These are phyloP conservation scores for Globisporangium recalcitrans DNA, from an alignment of 352 stramenopile species.

Conservation along the genomic window DNA sequence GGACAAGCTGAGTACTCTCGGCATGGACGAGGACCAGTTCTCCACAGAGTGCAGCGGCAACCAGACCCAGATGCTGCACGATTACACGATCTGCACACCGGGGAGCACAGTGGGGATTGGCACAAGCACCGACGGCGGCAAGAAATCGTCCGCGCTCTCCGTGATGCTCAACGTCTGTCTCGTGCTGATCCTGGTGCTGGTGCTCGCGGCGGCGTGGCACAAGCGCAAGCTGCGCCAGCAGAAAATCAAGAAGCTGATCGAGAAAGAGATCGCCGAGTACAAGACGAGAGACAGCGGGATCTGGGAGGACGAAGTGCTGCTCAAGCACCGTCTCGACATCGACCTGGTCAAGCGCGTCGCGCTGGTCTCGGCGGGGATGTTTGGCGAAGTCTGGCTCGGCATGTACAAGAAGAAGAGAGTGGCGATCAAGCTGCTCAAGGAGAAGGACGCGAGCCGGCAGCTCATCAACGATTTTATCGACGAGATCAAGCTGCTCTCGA, in stretches of 20 bases:
- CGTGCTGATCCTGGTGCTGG: not conserved
- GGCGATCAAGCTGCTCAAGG: slow-evolving; percentile 19
- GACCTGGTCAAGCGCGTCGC: slow-evolving; percentile 1
- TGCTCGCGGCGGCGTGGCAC: slow-evolving; percentile 11
- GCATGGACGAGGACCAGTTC: slow-evolving; percentile 11
- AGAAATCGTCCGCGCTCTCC: not conserved
- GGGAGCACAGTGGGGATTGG: not conserved
- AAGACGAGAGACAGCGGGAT: slow-evolving; percentile 3
- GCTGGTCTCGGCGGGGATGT: slow-evolving; percentile 15
- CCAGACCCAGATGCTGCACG: not conserved
- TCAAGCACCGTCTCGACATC: slow-evolving; percentile 11
- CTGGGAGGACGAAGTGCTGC: slow-evolving; percentile 11
- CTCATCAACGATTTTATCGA: slow-evolving; percentile 12
- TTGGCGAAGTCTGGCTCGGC: slow-evolving; percentile 20
- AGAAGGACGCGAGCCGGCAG: slow-evolving; percentile 9
- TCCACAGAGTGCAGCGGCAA: not conserved
- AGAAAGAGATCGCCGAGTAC: not conserved
- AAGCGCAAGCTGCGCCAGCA: slow-evolving; percentile 9
- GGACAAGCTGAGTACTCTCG: not conserved
- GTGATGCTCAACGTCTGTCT: slow-evolving; percentile 10
- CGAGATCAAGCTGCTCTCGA: slow-evolving; percentile 16
- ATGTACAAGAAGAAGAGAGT: slow-evolving; percentile 15
- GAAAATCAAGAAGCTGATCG: slow-evolving; percentile 1
- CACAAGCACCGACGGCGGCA: not conserved
- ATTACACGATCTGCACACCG: not conserved